Conservation (phyloP, 768 basidiomycete genomes). For the Termitomyces sp. region DNA sequence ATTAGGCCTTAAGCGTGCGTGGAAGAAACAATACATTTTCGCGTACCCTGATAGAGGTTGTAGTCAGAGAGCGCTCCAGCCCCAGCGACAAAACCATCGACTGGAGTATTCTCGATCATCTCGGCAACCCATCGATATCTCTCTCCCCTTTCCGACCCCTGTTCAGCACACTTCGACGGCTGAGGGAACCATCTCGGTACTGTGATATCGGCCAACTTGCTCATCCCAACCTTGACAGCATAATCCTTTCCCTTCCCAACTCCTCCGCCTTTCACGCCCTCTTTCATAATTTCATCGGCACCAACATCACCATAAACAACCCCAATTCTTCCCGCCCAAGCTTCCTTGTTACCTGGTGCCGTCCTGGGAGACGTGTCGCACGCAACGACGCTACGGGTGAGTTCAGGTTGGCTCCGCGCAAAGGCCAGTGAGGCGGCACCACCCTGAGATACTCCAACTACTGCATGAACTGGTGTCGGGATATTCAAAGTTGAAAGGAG, state of each 20-base stretch:
- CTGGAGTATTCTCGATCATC: slow-evolving; percentile 37
- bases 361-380: slow-evolving; percentile 47
- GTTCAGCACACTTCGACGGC: slow-evolving; percentile 27
- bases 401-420: slow-evolving; percentile 30
- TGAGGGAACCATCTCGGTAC: slow-evolving; percentile 48
- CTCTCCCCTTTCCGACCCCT: slow-evolving; percentile 10
- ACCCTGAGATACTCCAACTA: slow-evolving; percentile 54
- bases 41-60: slow-evolving; percentile 27
- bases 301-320: slow-evolving; percentile 26
- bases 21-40: background rate
- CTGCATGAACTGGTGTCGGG: slow-evolving; percentile 34
- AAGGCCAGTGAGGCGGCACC: slow-evolving; percentile 49
- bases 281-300: slow-evolving; percentile 1
- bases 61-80: slow-evolving; percentile 44
- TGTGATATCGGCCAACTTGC: slow-evolving; percentile 36
- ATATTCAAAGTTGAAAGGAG: slow-evolving; percentile 34
- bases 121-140: slow-evolving; percentile 25
- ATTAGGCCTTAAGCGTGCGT: background rate
- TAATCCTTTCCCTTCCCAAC: slow-evolving; percentile 19
- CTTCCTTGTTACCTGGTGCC: slow-evolving; percentile 40
- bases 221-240: slow-evolving; percentile 36
- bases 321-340: slow-evolving; percentile 45
- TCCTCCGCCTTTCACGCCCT: slow-evolving; percentile 10
- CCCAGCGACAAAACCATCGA: slow-evolving; percentile 43
- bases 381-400: slow-evolving; percentile 38